Percentiles rank a stretch among this genome's conserved stretches.
phyloP scores from a whole-genome alignment of 2,329 filamentous ascomycete genomes.

The Didymella glomerata region DNA sequence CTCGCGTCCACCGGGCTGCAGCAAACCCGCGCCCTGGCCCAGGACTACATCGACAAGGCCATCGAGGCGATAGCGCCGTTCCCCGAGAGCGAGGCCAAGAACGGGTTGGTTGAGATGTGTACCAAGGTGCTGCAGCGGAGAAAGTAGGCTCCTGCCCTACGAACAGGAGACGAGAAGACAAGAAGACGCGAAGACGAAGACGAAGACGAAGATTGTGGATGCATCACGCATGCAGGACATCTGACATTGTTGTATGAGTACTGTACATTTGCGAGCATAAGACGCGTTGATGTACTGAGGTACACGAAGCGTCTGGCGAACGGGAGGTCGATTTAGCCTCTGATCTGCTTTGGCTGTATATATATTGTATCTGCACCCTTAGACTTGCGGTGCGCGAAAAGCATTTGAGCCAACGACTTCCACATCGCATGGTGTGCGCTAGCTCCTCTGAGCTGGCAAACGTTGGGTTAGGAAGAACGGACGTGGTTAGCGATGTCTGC shows the following conservation, averaged over 20 bases:
- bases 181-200: background rate
- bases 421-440: no score
- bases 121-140: conserved; percentile 87
- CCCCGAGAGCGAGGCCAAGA: conserved; percentile 93
- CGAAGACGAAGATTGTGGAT: background rate
- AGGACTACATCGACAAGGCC: conserved; percentile 89
- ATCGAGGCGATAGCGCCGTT: conserved; percentile 84
- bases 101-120: conserved; percentile 91
- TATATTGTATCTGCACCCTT: conserved; percentile 5
- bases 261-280: conserved; percentile 20
- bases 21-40: conserved; percentile 87
- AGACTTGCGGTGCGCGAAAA: background rate
- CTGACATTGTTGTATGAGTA: conserved; percentile 9
- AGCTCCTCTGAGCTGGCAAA: no score
- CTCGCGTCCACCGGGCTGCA: conserved; percentile 85
- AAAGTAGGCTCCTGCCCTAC: conserved; percentile 63
- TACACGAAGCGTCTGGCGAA: conserved; percentile 3
- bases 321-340: background rate
- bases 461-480: no score
- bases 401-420: background rate
- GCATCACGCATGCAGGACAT: background rate
- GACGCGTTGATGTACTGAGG: no score
- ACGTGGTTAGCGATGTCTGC: no score
- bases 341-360: conserved; percentile 3
- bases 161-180: background rate